A percentile compares a stretch with the other conserved stretches of the same genome.
Evolutionary conservation across 805 yeast genomes (phyloP).

Genomic region (Brettanomyces anomalus): DNA sequence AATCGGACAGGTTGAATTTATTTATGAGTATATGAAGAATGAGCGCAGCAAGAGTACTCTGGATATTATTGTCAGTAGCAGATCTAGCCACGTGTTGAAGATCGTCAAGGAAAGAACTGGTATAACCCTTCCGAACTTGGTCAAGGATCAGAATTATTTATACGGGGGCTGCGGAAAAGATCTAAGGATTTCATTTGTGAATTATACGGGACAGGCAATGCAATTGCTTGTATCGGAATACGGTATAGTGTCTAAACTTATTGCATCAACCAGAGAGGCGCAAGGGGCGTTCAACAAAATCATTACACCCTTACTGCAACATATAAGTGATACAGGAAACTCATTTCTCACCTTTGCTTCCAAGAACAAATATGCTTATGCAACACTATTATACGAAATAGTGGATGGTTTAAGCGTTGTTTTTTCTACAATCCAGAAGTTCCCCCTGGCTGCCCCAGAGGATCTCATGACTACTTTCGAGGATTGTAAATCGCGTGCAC

Average conservation of each 20-base stretch:
- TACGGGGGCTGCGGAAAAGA: slow-evolving; percentile 19
- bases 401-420: slow-evolving; percentile 10
- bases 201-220: slow-evolving; percentile 10
- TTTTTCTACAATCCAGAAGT: slow-evolving; percentile 4
- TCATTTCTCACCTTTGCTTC: slow-evolving; percentile 31
- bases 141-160: slow-evolving; percentile 22
- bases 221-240: slow-evolving; percentile 13
- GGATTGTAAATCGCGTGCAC: slow-evolving; percentile 3
- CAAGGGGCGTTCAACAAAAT: slow-evolving; percentile 50
- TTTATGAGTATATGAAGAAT: slow-evolving; percentile 36
- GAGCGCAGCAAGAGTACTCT: slow-evolving; percentile 21
- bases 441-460: slow-evolving; percentile 10
- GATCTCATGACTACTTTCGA: slow-evolving; percentile 5
- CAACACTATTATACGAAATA: slow-evolving; percentile 49
- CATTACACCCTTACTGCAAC: slow-evolving; percentile 37
- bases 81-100: neutral
- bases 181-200: slow-evolving; percentile 8
- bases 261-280: slow-evolving; percentile 30
- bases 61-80: slow-evolving; percentile 30
- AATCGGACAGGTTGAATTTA: slow-evolving; percentile 29
- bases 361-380: slow-evolving; percentile 36
- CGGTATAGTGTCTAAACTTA: slow-evolving; percentile 9
- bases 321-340: slow-evolving; percentile 30
- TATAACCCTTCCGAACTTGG: slow-evolving; percentile 24
- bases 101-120: slow-evolving; percentile 17